These are phyloP conservation scores for Melaleuca alternifolia DNA, from an alignment of 345 rosid genomes.

Conservation along the genomic window DNA sequence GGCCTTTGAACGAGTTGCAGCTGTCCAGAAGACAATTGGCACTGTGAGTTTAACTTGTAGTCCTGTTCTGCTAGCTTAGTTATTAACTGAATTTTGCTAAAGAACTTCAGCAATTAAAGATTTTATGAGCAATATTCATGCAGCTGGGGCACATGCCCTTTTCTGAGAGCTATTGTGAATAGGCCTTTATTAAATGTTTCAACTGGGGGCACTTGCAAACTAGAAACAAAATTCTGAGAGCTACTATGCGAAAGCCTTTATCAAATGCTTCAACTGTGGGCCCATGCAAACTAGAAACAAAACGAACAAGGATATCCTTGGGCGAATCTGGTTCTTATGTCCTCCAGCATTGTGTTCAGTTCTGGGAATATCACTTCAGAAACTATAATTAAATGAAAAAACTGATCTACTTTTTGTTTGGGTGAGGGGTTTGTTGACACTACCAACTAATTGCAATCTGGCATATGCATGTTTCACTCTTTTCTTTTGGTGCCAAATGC, in stretches of 20 bases:
- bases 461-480: neutral
- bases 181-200: neutral
- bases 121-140: neutral
- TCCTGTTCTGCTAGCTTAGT: neutral
- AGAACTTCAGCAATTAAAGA: neutral
- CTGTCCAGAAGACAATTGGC: conserved; percentile 89
- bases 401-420: neutral
- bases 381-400: neutral
- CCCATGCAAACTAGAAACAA: neutral
- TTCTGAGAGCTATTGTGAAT: neutral
- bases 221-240: neutral
- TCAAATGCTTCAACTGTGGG: neutral
- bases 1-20: conserved; percentile 90
- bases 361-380: neutral
- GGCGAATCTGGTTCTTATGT: neutral
- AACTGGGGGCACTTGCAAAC: neutral
- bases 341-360: neutral
- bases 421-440: neutral
- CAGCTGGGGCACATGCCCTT: neutral
- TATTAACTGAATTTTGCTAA: neutral
- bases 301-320: neutral
- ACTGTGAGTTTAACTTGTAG: conserved; percentile 43
- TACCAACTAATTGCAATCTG: neutral
- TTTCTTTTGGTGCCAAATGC: neutral
- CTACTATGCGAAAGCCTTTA: neutral